Evolutionary conservation across 176 grass and related monocot genomes (phyloP).

Genomic region (Paspalum notatum): DNA sequence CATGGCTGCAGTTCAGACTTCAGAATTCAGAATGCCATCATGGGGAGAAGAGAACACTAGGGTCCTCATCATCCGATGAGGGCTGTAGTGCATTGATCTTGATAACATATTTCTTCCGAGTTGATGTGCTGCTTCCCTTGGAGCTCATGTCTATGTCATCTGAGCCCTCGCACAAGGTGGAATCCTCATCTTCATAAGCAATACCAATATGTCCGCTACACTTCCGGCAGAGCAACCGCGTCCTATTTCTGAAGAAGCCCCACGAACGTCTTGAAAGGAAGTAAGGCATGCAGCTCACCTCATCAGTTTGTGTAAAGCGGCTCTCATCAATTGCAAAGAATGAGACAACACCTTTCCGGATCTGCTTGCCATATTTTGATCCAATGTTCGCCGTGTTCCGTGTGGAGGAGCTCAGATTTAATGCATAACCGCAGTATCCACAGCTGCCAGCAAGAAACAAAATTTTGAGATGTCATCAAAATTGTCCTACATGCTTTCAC

Average conservation of each 20-base stretch:
- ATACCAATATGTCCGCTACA: slow-evolving; percentile 54
- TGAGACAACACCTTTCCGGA: slow-evolving; percentile 68
- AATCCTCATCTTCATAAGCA: slow-evolving; percentile 52
- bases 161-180: slow-evolving; percentile 26
- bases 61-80: slow-evolving; percentile 34
- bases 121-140: slow-evolving; percentile 8
- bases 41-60: slow-evolving; percentile 32
- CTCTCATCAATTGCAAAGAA: slow-evolving; percentile 58
- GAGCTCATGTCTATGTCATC: slow-evolving; percentile 30
- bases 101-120: slow-evolving; percentile 65
- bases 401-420: slow-evolving; percentile 72
- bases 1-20: background rate
- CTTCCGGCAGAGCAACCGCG: slow-evolving; percentile 61
- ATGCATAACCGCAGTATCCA: slow-evolving; percentile 59
- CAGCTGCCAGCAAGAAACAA: slow-evolving; percentile 46
- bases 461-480: background rate
- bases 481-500: background rate
- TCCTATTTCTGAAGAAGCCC: slow-evolving; percentile 62
- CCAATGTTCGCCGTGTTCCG: slow-evolving; percentile 70
- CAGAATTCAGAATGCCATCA: background rate
- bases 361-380: slow-evolving; percentile 67
- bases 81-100: slow-evolving; percentile 69
- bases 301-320: slow-evolving; percentile 62
- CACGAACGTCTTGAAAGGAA: slow-evolving; percentile 56
- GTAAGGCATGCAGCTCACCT: slow-evolving; percentile 62